A percentile compares a stretch with the other conserved stretches of the same genome.
Evolutionary conservation across 257 asterid genomes (phyloP).

Genomic region (Solanum sparsipilum): DNA sequence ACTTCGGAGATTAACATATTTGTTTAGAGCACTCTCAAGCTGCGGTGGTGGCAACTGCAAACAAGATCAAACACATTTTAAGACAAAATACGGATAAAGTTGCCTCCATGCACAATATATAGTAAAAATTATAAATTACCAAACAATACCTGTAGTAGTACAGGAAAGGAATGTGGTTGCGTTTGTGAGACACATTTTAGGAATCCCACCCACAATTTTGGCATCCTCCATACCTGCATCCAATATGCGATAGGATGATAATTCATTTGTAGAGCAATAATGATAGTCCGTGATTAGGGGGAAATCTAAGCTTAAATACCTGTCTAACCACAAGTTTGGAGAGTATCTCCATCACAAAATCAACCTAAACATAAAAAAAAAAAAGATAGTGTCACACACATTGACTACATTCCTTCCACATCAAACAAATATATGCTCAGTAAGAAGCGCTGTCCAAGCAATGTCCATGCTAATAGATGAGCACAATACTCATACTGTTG

Average conservation of each 20-base stretch:
- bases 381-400: neutral
- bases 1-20: conserved; percentile 69
- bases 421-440: neutral
- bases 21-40: conserved; percentile 84
- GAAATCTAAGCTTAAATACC: conserved; percentile 23
- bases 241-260: neutral
- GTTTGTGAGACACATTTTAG: conserved; percentile 92
- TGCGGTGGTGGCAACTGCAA: conserved; percentile 94
- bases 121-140: neutral
- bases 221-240: conserved; percentile 89
- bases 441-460: neutral
- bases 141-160: conserved; percentile 62
- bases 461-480: neutral
- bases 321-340: conserved; percentile 76
- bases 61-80: conserved; percentile 6
- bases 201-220: conserved; percentile 90
- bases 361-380: conserved; percentile 45
- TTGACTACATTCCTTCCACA: neutral
- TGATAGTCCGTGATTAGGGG: neutral
- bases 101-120: neutral
- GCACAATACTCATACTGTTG: neutral
- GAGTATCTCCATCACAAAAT: conserved; percentile 83
- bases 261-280: neutral
- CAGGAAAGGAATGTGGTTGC: conserved; percentile 87
- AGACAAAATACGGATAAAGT: neutral